A percentile compares a stretch with the other conserved stretches of the same genome.
Evolutionary conservation across 805 yeast species (phyloP).

Genomic region (Suhomyces sp.): DNA sequence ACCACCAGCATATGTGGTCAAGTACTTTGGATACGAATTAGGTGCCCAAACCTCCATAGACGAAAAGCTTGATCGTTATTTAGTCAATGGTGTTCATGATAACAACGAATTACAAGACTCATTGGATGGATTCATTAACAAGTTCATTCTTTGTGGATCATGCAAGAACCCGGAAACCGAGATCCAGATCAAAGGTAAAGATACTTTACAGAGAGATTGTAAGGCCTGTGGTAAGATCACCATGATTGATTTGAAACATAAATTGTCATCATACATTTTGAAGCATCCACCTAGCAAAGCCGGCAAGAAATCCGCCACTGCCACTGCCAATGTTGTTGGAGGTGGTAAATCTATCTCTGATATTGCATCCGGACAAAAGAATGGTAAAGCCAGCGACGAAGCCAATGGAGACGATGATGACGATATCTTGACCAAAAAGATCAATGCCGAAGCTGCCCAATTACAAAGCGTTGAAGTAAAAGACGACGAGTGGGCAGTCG

Average conservation of each 20-base stretch:
- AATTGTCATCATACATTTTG: constrained; percentile 78
- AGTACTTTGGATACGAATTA: constrained; percentile 92
- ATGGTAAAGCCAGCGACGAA: constrained; percentile 24
- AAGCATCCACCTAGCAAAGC: constrained; percentile 79
- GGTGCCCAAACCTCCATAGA: constrained; percentile 92
- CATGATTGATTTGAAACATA: constrained; percentile 78
- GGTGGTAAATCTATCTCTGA: constrained; percentile 81
- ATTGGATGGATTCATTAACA: constrained; percentile 89
- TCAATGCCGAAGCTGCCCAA: constrained; percentile 79
- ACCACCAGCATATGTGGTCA: constrained; percentile 88
- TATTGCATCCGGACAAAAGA: constrained; percentile 55
- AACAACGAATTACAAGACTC: constrained; percentile 87
- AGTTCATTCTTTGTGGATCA: constrained; percentile 87
- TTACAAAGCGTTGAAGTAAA: constrained; percentile 60
- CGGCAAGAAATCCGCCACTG: constrained; percentile 71
- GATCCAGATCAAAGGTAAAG: constrained; percentile 72
- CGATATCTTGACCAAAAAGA: constrained; percentile 72
- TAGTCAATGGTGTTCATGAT: constrained; percentile 94
- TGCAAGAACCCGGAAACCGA: constrained; percentile 99
- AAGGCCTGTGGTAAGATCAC: constrained; percentile 97
- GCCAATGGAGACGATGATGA: constrained; percentile 54
- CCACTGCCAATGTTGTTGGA: constrained; percentile 86
- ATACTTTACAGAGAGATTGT: constrained; percentile 82
- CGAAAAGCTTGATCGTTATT: constrained; percentile 78
- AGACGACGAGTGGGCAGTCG: constrained; percentile 97